These are phyloP conservation scores for Penicillium riverlandense DNA, from an alignment of 495 filamentous ascomycete genomes.

Conservation along the genomic window DNA sequence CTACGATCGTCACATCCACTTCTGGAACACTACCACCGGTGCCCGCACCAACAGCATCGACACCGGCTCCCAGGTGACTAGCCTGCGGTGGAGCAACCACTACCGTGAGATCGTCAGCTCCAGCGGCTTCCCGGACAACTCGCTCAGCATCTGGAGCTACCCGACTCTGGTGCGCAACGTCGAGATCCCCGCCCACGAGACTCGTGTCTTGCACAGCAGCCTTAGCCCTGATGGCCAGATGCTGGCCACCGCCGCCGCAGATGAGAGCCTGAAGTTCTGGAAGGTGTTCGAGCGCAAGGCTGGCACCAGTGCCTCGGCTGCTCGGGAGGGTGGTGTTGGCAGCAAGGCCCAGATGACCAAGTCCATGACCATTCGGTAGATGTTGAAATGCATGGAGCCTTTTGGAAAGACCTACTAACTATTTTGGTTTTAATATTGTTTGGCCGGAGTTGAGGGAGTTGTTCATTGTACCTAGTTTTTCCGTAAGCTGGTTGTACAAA, in stretches of 20 bases:
- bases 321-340: conserved; percentile 49
- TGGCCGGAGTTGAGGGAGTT: conserved; percentile 6
- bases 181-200: conserved; percentile 99
- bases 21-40: conserved; percentile 98
- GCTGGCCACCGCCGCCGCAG: conserved; percentile 89
- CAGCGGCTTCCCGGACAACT: conserved; percentile 97
- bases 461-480: conserved; percentile 9
- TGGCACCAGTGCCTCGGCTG: conserved; percentile 50
- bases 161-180: conserved; percentile 92
- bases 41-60: conserved; percentile 98
- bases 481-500: conserved; percentile 2
- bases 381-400: neutral
- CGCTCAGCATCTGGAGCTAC: conserved; percentile 97
- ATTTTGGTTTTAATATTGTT: conserved; percentile 14
- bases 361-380: conserved; percentile 94
- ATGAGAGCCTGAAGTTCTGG: conserved; percentile 99
- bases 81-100: conserved; percentile 86
- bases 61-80: conserved; percentile 94
- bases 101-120: conserved; percentile 98
- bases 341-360: conserved; percentile 74
- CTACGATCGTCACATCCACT: conserved; percentile 96
- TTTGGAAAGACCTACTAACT: conserved; percentile 6
- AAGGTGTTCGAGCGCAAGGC: conserved; percentile 99
- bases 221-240: conserved; percentile 96
- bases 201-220: conserved; percentile 87